Evolutionary conservation across 208 protist genomes (phyloP).

Genomic region (Jaenimonas drosophilae): DNA sequence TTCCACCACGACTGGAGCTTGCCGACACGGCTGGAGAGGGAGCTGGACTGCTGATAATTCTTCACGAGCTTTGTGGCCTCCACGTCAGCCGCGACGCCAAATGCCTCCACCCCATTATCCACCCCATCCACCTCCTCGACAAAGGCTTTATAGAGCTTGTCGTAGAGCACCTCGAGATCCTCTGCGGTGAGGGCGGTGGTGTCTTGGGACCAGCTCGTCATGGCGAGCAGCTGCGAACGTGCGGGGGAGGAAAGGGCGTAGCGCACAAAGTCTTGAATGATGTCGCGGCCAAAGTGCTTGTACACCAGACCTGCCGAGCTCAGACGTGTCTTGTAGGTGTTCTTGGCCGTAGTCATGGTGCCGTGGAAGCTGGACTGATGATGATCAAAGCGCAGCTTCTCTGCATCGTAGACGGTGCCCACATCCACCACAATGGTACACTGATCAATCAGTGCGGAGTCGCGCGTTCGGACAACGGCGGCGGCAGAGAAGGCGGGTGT

Average conservation of each 20-base stretch:
- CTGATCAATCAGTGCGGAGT: conserved; percentile 51
- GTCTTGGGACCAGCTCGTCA: conserved; percentile 22
- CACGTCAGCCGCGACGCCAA: conserved; percentile 13
- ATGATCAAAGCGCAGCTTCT: conserved; percentile 88
- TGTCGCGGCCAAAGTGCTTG: conserved; percentile 90
- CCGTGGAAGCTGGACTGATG: conserved; percentile 92
- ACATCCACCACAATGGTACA: conserved; percentile 93
- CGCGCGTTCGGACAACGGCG: conserved; percentile 79
- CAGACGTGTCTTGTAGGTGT: conserved; percentile 76
- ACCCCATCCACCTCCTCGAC: conserved; percentile 92
- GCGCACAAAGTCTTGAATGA: conserved; percentile 66
- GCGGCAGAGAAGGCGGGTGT: conserved; percentile 38
- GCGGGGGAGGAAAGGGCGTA: conserved; percentile 24
- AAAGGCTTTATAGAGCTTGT: conserved; percentile 82
- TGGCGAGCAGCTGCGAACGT: conserved; percentile 22
- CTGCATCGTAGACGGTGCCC: conserved; percentile 88
- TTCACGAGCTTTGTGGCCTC: conserved; percentile 17
- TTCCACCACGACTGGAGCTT: conserved; percentile 88
- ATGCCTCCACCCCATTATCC: conserved; percentile 92
- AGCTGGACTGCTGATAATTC: conserved; percentile 72
- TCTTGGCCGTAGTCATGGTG: conserved; percentile 65
- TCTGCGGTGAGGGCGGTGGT: conserved; percentile 18
- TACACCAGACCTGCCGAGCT: conserved; percentile 92
- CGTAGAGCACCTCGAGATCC: conserved; percentile 65
- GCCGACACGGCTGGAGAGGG: conserved; percentile 73